Evolutionary conservation across 2,329 filamentous ascomycete genomes (phyloP).

Genomic region (Paecilomyces niveus): DNA sequence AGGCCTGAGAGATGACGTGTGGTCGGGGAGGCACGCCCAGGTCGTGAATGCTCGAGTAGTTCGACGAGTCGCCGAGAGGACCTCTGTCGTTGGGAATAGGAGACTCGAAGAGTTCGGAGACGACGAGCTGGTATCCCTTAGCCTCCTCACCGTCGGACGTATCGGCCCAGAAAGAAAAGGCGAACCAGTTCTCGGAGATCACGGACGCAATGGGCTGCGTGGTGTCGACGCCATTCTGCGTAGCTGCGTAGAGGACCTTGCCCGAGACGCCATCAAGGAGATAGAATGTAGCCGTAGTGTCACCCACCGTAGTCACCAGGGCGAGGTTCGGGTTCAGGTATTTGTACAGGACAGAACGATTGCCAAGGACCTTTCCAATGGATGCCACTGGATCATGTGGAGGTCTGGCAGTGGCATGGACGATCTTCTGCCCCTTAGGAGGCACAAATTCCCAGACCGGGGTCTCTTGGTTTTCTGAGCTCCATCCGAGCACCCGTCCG

Average conservation of each 20-base stretch:
- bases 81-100: conserved; percentile 77
- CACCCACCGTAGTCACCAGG: conserved; percentile 63
- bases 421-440: conserved; percentile 58
- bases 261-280: conserved; percentile 83
- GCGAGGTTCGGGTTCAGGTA: conserved; percentile 85
- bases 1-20: conserved; percentile 71
- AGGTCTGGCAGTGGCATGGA: conserved; percentile 60
- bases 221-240: conserved; percentile 66
- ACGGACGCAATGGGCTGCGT: conserved; percentile 66
- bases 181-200: conserved; percentile 91
- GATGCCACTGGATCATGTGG: conserved; percentile 83
- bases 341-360: conserved; percentile 93
- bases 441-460: conserved; percentile 69
- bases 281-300: conserved; percentile 62
- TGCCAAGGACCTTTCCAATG: conserved; percentile 86
- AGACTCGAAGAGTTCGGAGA: conserved; percentile 89
- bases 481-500: conserved; percentile 39
- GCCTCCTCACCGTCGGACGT: conserved; percentile 43
- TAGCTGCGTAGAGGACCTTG: conserved; percentile 63
- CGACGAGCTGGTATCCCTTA: conserved; percentile 77
- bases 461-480: conserved; percentile 24
- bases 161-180: conserved; percentile 68
- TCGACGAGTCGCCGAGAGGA: conserved; percentile 59
- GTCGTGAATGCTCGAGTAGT: conserved; percentile 71
- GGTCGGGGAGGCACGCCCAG: conserved; percentile 57